These are phyloP conservation scores for Aureobasidium sp. DNA, from an alignment of 2,329 filamentous ascomycete species.

Conservation along the genomic window DNA sequence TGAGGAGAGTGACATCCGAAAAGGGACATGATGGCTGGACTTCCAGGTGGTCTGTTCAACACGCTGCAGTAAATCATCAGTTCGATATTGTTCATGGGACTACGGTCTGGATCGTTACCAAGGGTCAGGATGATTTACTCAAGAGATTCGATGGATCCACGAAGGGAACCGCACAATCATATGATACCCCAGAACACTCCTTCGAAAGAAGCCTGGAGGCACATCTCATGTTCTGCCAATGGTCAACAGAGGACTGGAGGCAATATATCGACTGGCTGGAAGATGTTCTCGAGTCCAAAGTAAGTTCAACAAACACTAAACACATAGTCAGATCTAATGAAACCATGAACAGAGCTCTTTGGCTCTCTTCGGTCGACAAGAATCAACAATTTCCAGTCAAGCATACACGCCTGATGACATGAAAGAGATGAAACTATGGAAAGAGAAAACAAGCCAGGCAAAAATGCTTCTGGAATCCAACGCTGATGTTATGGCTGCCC, in stretches of 20 bases:
- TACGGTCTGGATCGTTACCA: slow-evolving; percentile 22
- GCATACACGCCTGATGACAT: background rate
- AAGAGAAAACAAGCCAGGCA: background rate
- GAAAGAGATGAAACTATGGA: background rate
- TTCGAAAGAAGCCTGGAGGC: background rate
- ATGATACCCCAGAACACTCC: background rate
- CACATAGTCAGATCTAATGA: background rate
- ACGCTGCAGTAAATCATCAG: slow-evolving; percentile 34
- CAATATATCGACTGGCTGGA: background rate
- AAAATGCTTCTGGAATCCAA: slow-evolving; percentile 24
- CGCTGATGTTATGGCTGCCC: slow-evolving; percentile 28
- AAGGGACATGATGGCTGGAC: background rate
- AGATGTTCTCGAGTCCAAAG: background rate
- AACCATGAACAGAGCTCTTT: background rate
- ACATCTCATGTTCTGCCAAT: background rate
- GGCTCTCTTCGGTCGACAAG: background rate
- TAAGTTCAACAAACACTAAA: background rate
- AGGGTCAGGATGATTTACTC: background rate
- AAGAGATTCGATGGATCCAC: background rate
- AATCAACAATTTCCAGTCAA: background rate
- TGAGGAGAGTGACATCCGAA: slow-evolving; percentile 23
- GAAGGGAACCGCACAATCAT: background rate
- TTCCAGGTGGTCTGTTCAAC: slow-evolving; percentile 31
- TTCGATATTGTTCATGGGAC: slow-evolving; percentile 33
- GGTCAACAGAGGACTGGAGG: background rate